Evolutionary conservation across 2,329 filamentous ascomycete species (phyloP).

Genomic region (Colletotrichum sp.): DNA sequence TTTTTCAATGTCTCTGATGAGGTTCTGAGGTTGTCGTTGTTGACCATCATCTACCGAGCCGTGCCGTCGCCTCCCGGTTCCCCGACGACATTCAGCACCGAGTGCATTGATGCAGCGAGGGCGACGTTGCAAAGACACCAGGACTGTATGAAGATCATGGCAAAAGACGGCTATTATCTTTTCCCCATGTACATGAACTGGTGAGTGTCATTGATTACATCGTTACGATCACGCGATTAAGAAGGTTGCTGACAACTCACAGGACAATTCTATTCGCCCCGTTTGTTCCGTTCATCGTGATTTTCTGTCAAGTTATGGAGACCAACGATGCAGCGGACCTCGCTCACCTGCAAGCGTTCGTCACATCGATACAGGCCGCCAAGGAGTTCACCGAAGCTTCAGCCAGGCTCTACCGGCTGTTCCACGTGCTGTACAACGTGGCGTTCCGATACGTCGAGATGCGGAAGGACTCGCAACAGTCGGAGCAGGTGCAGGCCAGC

Average conservation of each 20-base stretch:
- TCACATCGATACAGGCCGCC: slow-evolving; percentile 54
- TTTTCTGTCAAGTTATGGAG: slow-evolving; percentile 56
- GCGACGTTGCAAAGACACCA: slow-evolving; percentile 44
- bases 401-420: slow-evolving; percentile 60
- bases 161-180: slow-evolving; percentile 39
- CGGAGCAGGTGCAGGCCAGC: slow-evolving; percentile 34
- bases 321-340: slow-evolving; percentile 46
- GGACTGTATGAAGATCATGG: slow-evolving; percentile 43
- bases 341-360: slow-evolving; percentile 54
- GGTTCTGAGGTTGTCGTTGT: slow-evolving; percentile 44
- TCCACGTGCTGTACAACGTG: slow-evolving; percentile 62
- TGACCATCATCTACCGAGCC: slow-evolving; percentile 49
- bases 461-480: slow-evolving; percentile 36
- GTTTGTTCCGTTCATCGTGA: slow-evolving; percentile 58
- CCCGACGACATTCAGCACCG: slow-evolving; percentile 41
- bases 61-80: slow-evolving; percentile 31
- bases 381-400: slow-evolving; percentile 52
- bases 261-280: slow-evolving; percentile 55
- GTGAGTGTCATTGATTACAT: slow-evolving; percentile 28
- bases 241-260: background rate
- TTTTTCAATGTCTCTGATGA: slow-evolving; percentile 43
- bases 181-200: slow-evolving; percentile 47
- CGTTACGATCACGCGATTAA: background rate
- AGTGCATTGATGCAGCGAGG: slow-evolving; percentile 47
- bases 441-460: slow-evolving; percentile 64